Evolutionary conservation across 306 rosid species (phyloP).

Genomic region (Erythrophleum fordii): DNA sequence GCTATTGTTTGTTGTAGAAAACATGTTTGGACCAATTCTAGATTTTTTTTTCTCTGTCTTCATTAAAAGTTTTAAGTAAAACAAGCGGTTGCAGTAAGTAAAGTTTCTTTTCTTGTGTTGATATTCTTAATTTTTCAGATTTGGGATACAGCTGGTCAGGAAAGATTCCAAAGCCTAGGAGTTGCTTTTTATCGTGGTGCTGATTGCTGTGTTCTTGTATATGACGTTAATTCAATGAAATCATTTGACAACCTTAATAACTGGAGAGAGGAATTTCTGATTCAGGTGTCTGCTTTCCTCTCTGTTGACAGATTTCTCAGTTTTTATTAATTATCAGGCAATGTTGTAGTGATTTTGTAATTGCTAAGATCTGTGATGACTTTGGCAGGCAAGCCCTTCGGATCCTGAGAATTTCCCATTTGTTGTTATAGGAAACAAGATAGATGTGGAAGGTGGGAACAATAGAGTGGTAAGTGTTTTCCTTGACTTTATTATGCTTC

Average conservation of each 20-base stretch:
- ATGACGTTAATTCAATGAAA: conserved; percentile 96
- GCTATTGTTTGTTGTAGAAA: conserved; percentile 17
- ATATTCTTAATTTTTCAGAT: conserved; percentile 54
- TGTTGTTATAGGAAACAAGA: conserved; percentile 95
- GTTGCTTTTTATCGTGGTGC: conserved; percentile 99
- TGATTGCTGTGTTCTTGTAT: conserved; percentile 98
- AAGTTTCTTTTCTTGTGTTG: neutral
- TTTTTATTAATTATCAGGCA: conserved; percentile 21
- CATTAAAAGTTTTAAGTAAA: conserved; percentile 1
- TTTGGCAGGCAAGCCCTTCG: conserved; percentile 92
- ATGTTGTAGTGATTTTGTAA: conserved; percentile 12
- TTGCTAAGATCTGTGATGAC: conserved; percentile 36
- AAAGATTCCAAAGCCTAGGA: conserved; percentile 98
- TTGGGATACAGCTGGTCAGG: conserved; percentile 99
- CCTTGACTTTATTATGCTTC: conserved; percentile 3
- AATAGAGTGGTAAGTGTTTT: conserved; percentile 83
- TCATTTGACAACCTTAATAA: conserved; percentile 96
- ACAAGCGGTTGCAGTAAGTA: neutral
- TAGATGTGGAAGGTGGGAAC: conserved; percentile 96
- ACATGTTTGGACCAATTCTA: neutral
- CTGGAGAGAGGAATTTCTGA: conserved; percentile 98
- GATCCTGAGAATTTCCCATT: conserved; percentile 99
- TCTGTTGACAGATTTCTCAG: conserved; percentile 5
- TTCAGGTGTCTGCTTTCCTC: conserved; percentile 60
- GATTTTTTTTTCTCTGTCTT: neutral